Conservation (phyloP, 2,329 filamentous ascomycete species). For the Periconia sp. region DNA sequence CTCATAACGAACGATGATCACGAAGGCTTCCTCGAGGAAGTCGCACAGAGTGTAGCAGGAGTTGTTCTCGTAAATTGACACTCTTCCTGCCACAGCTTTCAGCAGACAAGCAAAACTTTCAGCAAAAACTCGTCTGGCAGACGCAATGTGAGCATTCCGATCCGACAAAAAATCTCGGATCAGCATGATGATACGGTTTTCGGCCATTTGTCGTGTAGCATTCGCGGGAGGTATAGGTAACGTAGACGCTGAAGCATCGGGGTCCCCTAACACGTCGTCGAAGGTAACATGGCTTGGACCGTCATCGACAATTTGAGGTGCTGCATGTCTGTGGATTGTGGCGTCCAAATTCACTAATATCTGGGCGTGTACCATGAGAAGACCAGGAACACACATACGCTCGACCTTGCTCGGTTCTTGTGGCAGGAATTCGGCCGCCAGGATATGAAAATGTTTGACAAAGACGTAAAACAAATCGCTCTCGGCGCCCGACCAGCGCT, state of each 20-base stretch:
- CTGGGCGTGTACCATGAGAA: conserved; percentile 80
- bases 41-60: conserved; percentile 91
- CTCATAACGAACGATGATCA: conserved; percentile 66
- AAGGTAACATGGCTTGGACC: conserved; percentile 60
- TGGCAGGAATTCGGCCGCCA: conserved; percentile 66
- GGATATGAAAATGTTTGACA: conserved; percentile 80
- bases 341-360: conserved; percentile 77
- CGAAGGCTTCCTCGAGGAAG: conserved; percentile 79
- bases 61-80: conserved; percentile 77
- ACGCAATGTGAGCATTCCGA: conserved; percentile 54
- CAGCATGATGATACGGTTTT: conserved; percentile 81
- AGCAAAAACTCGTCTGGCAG: conserved; percentile 70
- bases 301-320: conserved; percentile 40
- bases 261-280: conserved; percentile 63
- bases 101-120: conserved; percentile 73
- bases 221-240: conserved; percentile 68
- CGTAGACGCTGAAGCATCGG: conserved; percentile 68
- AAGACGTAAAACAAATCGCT: conserved; percentile 93
- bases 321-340: conserved; percentile 74
- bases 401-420: conserved; percentile 55
- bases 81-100: conserved; percentile 72
- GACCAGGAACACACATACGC: conserved; percentile 69
- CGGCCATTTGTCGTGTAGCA: conserved; percentile 77
- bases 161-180: conserved; percentile 78
- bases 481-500: conserved; percentile 83